Evolutionary conservation across 169 alveolate species (phyloP), one percentile per base, ranked within the genome.

Genomic region (Plasmodium cynomolgi): DNA sequence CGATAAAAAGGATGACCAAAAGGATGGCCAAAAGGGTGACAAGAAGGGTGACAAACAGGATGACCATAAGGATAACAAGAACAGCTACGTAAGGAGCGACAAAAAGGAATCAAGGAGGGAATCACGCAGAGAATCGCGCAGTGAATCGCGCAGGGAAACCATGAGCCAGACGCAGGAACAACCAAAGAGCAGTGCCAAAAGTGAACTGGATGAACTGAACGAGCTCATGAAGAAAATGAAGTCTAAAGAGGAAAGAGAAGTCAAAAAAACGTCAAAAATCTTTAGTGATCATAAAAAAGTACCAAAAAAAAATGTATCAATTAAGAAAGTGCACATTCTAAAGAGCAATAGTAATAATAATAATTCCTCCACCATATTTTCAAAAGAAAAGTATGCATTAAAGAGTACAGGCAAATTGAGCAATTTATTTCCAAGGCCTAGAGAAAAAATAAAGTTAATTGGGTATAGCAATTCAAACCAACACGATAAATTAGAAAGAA

Each of bases 311-410:
- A 72, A 26, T 8, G 20, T 33, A 6, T 62, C 80, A 62, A 23
- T 34, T 41, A 86, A 86, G 62, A 86, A 86, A 86, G 71, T 72
- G 8, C 93, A 86, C 41, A 3, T 86, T 75, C 71, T 86, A n/a
- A 75, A 44, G 44, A 7, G 1, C 23, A 86, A 75, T 2, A 13
- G 20, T 54, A 54, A 73, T 2, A 13, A 34, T 54, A 54, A 73
- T 73, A 75, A 26, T 75, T 47, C 80, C 20, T 34, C 85, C 20
- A 33, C 56, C 23, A 0, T 31, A 17, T 86, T 86, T 75, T 86
- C 93, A 54, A 86, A 37, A 56, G 62, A 86, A 29, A 86, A 74
- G 71, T 86, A 86, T 77, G 47, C 56, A 31, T 29, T 79, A 23
- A 86, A 86, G 41, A 71, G 68, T 34, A 34, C 62, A 11, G 81